phyloP scores from a whole-genome alignment of 2,329 filamentous ascomycete genomes.

The Alternaria postmessia region DNA sequence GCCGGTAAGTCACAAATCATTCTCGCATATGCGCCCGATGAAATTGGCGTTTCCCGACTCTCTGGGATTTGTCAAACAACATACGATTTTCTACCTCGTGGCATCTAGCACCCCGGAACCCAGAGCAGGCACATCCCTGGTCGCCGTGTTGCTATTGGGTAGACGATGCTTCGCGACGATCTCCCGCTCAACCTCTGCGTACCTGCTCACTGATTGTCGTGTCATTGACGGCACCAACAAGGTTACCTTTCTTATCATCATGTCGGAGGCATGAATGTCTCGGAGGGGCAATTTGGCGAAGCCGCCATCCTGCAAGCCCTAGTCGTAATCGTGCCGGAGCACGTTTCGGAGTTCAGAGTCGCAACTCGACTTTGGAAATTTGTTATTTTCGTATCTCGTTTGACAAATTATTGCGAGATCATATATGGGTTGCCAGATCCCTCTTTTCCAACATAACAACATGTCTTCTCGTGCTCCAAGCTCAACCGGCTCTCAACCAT shows the following conservation, averaged over 20 bases:
- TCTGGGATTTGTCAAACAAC: conserved; percentile 32
- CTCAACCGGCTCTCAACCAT: conserved; percentile 27
- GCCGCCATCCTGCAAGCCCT: conserved; percentile 10
- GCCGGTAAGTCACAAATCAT: conserved; percentile 11
- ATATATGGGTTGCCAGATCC: conserved; percentile 22
- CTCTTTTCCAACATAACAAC: conserved; percentile 1
- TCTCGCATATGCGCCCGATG: conserved; percentile 2
- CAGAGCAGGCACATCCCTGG: conserved; percentile 2
- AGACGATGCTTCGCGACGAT: conserved; percentile 1
- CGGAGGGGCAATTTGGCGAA: conserved; percentile 4
- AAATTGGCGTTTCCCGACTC: conserved; percentile 1
- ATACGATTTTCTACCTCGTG: conserved; percentile 6
- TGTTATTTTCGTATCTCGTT: neutral
- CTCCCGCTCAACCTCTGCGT: neutral
- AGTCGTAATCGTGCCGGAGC: conserved; percentile 4
- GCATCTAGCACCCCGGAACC: conserved; percentile 3
- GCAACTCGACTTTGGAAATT: conserved; percentile 1
- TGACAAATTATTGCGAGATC: conserved; percentile 29
- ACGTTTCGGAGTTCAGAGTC: conserved; percentile 7
- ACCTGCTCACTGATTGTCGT: conserved; percentile 1
- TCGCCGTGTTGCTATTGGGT: conserved; percentile 20
- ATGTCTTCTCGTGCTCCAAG: conserved; percentile 25
- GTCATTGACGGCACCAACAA: neutral
- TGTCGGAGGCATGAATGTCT: neutral
- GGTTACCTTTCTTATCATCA: neutral